Base-by-base conservation (phyloP, 2,329 filamentous ascomycete genomes). In the Cercospora sp. region DNA sequence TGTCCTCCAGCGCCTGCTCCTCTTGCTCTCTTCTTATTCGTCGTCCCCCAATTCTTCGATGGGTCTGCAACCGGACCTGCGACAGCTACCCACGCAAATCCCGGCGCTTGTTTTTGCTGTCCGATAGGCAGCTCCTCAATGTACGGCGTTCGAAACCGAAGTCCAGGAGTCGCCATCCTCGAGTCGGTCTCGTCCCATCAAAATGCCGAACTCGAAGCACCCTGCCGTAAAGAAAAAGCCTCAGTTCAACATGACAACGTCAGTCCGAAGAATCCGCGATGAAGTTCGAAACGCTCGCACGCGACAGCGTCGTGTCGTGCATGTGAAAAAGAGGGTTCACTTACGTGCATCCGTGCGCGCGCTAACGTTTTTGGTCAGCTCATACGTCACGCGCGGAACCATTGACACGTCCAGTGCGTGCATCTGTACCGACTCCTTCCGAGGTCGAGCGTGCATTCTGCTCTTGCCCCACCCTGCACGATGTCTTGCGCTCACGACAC, bases 1-100 rank as follows among this genome's bases (percentile, higher is more conserved):
- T 81, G 79, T 13, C 72, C 55, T 36, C 55, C 73, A 8, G 74
- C 64, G 9, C 84, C 80, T 75, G 74, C 74, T 75, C 84, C 87
- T 70, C 91, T 86, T 31, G 87, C 89, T 75, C 93, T 90, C 81
- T 96, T 96, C 70, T 91, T 86, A 58, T 75, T 77, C 9, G 73
- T 71, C 6, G 75, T 76, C 18, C 75, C 74, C 80, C 81, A 67
- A 78, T 82, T 76, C 79, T 81, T 77, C 77, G 83, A 85, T 80
- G 82, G 81, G 72, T 83, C 77, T 9, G 86, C 84, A 65, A 87
- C 85, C 65, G 86, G 84, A 79, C 86, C 77, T 16, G 87, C 89
- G 77, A 97, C 92, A 31, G 93, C 89, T 1, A 97, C 92, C 78
- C 97, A 97, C 12, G 93, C 93, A 91, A 93, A 98, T 75, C 94